Evolutionary conservation across 1,284 basidiomycete species (phyloP).

Genomic region (Porogramme epimiltina): DNA sequence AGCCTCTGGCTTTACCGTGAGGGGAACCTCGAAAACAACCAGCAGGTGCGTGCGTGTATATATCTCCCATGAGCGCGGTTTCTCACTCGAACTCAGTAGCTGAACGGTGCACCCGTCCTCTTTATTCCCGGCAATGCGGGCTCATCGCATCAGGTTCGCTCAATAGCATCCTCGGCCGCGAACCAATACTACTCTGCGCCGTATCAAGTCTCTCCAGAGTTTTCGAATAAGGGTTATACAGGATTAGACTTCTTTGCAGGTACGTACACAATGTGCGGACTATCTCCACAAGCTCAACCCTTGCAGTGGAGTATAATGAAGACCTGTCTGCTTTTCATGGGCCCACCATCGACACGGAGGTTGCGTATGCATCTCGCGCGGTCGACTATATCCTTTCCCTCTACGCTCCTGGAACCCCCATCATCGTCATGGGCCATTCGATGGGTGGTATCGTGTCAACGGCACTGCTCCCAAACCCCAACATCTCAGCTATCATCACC

Average conservation of each 20-base stretch:
- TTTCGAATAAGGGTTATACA: conserved; percentile 46
- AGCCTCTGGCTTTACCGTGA: conserved; percentile 92
- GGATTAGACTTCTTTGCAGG: conserved; percentile 86
- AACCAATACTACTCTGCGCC: conserved; percentile 75
- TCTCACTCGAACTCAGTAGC: conserved; percentile 36
- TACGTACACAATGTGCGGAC: conserved; percentile 35
- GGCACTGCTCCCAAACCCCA: conserved; percentile 60
- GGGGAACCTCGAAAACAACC: conserved; percentile 71
- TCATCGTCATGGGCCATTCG: conserved; percentile 90
- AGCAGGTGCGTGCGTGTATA: too few relatives aligned
- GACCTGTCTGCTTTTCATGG: conserved; percentile 97
- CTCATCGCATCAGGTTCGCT: conserved; percentile 91
- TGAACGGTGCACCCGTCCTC: conserved; percentile 76
- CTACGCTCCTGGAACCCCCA: conserved; percentile 65
- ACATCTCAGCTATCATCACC: conserved; percentile 85
- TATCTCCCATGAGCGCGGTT: conserved; percentile 8
- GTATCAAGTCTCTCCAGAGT: conserved; percentile 50
- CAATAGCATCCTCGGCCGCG: conserved; percentile 89
- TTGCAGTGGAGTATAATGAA: conserved; percentile 92
- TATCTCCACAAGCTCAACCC: background rate
- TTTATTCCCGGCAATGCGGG: conserved; percentile 99
- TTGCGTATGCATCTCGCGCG: conserved; percentile 72
- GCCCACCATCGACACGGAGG: conserved; percentile 84
- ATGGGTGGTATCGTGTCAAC: conserved; percentile 98
- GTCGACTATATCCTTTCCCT: conserved; percentile 78